phyloP scores from a whole-genome alignment of 2,329 filamentous ascomycete species.

The Torrubiella hemipterigena region DNA sequence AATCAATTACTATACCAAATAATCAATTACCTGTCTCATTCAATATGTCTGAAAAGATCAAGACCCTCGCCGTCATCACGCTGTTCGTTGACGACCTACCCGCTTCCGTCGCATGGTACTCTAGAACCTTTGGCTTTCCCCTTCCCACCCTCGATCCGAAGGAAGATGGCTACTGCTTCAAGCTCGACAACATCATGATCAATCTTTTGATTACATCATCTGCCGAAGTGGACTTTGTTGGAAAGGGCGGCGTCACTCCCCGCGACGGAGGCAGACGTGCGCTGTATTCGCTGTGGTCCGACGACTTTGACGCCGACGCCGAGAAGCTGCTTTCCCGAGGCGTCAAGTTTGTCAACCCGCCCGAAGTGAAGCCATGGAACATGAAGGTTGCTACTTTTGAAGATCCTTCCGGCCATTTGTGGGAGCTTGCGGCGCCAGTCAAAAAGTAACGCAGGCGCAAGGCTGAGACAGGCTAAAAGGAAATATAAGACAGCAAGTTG shows the following conservation, averaged over 20 bases:
- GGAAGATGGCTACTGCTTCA: not conserved
- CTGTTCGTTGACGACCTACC: not conserved
- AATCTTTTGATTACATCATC: not conserved
- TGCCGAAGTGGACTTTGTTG: slow-evolving; percentile 4
- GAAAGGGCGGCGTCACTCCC: slow-evolving; percentile 1
- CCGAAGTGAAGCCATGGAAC: slow-evolving; percentile 7
- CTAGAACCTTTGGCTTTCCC: not conserved
- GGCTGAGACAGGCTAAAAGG: no score
- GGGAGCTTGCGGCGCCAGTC: slow-evolving; percentile 8
- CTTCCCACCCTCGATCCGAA: no score
- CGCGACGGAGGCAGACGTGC: slow-evolving; percentile 4
- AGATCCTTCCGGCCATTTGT: slow-evolving; percentile 7
- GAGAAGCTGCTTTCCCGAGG: slow-evolving; percentile 3
- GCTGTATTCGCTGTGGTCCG: slow-evolving; percentile 7
- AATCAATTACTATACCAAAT: no score
- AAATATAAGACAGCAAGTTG: no score
- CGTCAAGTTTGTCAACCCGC: slow-evolving; percentile 6
- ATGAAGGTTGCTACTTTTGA: slow-evolving; percentile 7
- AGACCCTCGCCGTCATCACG: not conserved
- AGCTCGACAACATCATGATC: not conserved
- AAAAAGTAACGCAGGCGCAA: no score
- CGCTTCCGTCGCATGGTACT: not conserved
- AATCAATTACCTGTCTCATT: no score
- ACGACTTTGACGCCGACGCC: slow-evolving; percentile 7
- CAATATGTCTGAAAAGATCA: no score